Evolutionary conservation across 176 grass and related monocot genomes (phyloP), one percentile per base, ranked within the genome.

Genomic region (Eragrostis nindensis): DNA sequence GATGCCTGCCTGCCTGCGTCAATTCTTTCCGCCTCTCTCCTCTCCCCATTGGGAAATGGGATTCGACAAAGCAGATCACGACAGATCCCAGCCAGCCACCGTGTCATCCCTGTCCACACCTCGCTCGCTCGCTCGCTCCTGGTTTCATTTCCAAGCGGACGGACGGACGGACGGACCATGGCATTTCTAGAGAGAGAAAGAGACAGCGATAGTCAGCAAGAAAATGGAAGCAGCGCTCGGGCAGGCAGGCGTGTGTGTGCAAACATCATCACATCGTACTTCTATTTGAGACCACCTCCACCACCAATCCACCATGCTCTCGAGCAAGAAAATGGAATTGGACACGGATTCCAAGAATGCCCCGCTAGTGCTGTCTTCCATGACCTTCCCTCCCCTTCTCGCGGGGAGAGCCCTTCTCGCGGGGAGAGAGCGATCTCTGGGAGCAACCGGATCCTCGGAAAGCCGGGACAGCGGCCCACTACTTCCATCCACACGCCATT

Each of bases 401-500:
- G 32, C 32, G 32, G 32, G 4, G 32, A 36, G 32, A n/a, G n/a
- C n/a, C n/a, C n/a, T n/a, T n/a, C n/a, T n/a, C n/a, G n/a, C n/a
- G n/a, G n/a, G n/a, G n/a, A 22, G 63, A 44, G 7, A 26, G 42
- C 25, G 22, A 57, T 59, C 10, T 25, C 55, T 75, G 60, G n/a
- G 55, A 36, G 32, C 32, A 36, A 36, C 32, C 32, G 32, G 32
- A 59, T 22, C 55, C n/a, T 59, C 55, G 64, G 71, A 62, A 73
- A 49, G 70, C 61, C 19, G 56, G 47, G 54, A 39, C 46, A 25
- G 76, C 64, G 64, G 46, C 73, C 50, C 80, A 68, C 70, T 39
- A n/a, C 55, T 71, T 7, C 26, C 38, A 19, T 86, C 77, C 64
- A 74, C 25, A 19, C 66, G 48, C 62, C 78, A 86, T 82, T 76